These are phyloP conservation scores for Yamadazyma philogaea DNA, from an alignment of 805 yeast genomes.

Conservation along the genomic window DNA sequence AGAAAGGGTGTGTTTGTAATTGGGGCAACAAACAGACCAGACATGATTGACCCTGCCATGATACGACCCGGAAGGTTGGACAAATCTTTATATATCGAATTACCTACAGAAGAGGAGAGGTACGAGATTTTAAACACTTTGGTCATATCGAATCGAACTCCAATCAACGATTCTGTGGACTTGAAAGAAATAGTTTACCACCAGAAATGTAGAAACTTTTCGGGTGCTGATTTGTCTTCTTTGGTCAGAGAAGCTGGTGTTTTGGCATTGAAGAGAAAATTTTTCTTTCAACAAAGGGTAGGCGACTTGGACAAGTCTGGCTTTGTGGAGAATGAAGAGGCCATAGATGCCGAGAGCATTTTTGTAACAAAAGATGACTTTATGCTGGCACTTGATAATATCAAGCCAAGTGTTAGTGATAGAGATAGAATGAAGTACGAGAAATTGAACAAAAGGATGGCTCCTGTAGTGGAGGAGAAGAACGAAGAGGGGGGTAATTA, in stretches of 20 bases:
- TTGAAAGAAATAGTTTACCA: slow-evolving; percentile 63
- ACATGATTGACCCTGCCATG: slow-evolving; percentile 98
- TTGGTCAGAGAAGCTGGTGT: slow-evolving; percentile 94
- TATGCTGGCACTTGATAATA: slow-evolving; percentile 62
- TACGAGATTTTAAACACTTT: slow-evolving; percentile 78
- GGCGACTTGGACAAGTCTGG: slow-evolving; percentile 39
- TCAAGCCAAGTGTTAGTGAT: slow-evolving; percentile 90
- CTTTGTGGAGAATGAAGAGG: slow-evolving; percentile 25
- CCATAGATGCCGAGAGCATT: slow-evolving; percentile 33
- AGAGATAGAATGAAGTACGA: slow-evolving; percentile 77
- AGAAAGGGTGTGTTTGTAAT: slow-evolving; percentile 90
- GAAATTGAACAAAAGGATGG: slow-evolving; percentile 66
- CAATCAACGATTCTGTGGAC: slow-evolving; percentile 62
- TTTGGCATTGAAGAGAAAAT: slow-evolving; percentile 71
- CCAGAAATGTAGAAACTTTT: slow-evolving; percentile 79
- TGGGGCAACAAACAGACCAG: slow-evolving; percentile 97
- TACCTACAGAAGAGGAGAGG: slow-evolving; percentile 78
- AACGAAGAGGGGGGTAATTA: slow-evolving; percentile 2
- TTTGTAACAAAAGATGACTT: slow-evolving; percentile 68
- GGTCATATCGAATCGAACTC: slow-evolving; percentile 69
- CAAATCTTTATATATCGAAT: slow-evolving; percentile 85
- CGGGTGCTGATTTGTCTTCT: slow-evolving; percentile 95
- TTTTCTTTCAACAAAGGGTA: slow-evolving; percentile 46
- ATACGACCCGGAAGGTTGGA: slow-evolving; percentile 94
- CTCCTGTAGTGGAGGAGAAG: slow-evolving; percentile 11